Conservation (phyloP, 805 yeast species). For the Candida montana region DNA sequence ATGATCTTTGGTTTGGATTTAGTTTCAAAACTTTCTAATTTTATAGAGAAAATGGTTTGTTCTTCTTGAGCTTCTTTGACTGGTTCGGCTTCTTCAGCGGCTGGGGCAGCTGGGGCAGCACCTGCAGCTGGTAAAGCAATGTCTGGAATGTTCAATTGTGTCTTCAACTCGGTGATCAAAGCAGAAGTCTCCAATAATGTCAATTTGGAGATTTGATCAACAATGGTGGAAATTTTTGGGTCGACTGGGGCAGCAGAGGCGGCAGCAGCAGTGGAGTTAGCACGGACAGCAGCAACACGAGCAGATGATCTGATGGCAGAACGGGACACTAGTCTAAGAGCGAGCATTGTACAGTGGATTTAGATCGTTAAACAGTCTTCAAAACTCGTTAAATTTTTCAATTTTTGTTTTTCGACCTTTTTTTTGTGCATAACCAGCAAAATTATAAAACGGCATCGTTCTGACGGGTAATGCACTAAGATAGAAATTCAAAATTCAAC, state of each 20-base stretch:
- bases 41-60: slow-evolving; percentile 86
- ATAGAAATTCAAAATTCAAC: not conserved
- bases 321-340: slow-evolving; percentile 4
- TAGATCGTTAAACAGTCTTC: too few species aligned
- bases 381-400: slow-evolving; percentile 4
- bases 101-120: slow-evolving; percentile 55
- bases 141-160: slow-evolving; percentile 88
- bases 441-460: not conserved
- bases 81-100: slow-evolving; percentile 69
- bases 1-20: slow-evolving; percentile 96
- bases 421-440: not conserved
- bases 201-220: slow-evolving; percentile 83
- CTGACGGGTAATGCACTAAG: not conserved
- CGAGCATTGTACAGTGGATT: slow-evolving; percentile 1
- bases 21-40: slow-evolving; percentile 90
- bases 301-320: slow-evolving; percentile 13
- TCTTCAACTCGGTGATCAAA: slow-evolving; percentile 72
- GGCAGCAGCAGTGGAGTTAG: slow-evolving; percentile 47
- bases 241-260: slow-evolving; percentile 59
- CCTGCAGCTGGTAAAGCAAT: slow-evolving; percentile 77
- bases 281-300: slow-evolving; percentile 25
- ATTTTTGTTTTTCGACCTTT: not conserved
- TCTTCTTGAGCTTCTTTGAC: slow-evolving; percentile 78
- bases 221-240: slow-evolving; percentile 84
- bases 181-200: slow-evolving; percentile 92